Base-by-base conservation (phyloP, 1,284 basidiomycete genomes). In the Malassezia cuniculi region DNA sequence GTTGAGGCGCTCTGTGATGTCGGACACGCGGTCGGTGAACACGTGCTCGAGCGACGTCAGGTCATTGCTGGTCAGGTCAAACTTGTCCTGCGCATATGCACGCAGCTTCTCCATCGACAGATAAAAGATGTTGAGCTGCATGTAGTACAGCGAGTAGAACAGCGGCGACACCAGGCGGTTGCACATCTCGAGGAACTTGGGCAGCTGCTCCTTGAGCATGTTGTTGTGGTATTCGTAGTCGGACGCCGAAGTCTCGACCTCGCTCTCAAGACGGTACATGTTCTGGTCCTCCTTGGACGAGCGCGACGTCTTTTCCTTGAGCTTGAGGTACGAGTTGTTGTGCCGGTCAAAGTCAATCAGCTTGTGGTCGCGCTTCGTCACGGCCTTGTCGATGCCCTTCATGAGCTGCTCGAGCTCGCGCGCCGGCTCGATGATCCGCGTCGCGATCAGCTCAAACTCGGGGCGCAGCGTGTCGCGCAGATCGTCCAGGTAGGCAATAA, bases 101-200 rank as follows among this genome's bases (percentile, higher is more conserved):
- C 83, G 82, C 60, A 94, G 73, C 72, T 89, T 89, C 70, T 95
- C 90, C 47, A 90, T 74, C 64, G 93, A 78, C 45, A 90, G 73
- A 69, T 93, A 94, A 70, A 80, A 90, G 41, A 94, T 82, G 69
- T 94, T 94, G 82, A 66, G 50, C 85, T 95, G 87, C 90, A 97
- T 95, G 70, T 94, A 99, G 75, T 85, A 99, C 74, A 90, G 89
- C 17, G 85, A 90, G 63, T 94, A 82, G 76, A 94, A 97, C 11
- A 97, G 73, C 1, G 93, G 93, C 52, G 90, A 82, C 65, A 97
- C 84, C 70, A 95, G 94, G 46, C 81, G 77, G 1, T 83, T 81
- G 1, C 82, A 76, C 58, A 94, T 76, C 20, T 75, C 75, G 72
- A 97, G 79, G 73, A 97, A 95, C 14, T 78, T 76, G 1, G 90